Conservation (phyloP, 2,329 filamentous ascomycete species). For the Pyrenophora graminea region DNA sequence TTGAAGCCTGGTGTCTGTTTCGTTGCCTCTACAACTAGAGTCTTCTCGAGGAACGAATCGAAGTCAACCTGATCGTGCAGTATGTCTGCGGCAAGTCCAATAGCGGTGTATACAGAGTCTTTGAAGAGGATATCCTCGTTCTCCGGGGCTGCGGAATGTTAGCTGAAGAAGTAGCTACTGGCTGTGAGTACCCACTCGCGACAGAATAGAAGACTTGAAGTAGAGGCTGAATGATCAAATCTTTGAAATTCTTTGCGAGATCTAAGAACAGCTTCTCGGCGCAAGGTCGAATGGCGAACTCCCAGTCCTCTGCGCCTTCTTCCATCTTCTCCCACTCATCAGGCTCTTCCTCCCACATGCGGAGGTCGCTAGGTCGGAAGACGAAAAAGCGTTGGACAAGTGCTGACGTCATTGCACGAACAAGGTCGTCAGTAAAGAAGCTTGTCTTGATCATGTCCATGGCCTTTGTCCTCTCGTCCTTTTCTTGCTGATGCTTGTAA, state of each 20-base stretch:
- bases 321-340: constrained; percentile 95
- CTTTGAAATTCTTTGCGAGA: constrained; percentile 85
- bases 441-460: constrained; percentile 71
- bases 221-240: constrained; percentile 76
- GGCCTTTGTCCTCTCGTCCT: constrained; percentile 74
- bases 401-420: constrained; percentile 79
- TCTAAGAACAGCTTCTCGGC: constrained; percentile 94
- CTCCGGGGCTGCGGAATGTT: constrained; percentile 51
- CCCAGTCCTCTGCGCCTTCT: constrained; percentile 79
- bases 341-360: constrained; percentile 91
- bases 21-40: constrained; percentile 79
- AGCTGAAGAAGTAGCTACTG: constrained; percentile 4
- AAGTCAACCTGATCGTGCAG: constrained; percentile 80
- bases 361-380: constrained; percentile 81
- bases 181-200: constrained; percentile 58
- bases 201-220: constrained; percentile 81
- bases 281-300: constrained; percentile 90
- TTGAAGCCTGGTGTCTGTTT: constrained; percentile 70
- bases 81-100: constrained; percentile 81
- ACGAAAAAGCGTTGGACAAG: constrained; percentile 88
- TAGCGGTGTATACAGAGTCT: constrained; percentile 91
- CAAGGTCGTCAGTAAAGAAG: constrained; percentile 75
- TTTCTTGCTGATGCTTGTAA: constrained; percentile 74
- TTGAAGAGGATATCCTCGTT: constrained; percentile 78
- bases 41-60: constrained; percentile 74